phyloP scores from a whole-genome alignment of 176 grass and related monocot genomes.

The Zea luxurians region DNA sequence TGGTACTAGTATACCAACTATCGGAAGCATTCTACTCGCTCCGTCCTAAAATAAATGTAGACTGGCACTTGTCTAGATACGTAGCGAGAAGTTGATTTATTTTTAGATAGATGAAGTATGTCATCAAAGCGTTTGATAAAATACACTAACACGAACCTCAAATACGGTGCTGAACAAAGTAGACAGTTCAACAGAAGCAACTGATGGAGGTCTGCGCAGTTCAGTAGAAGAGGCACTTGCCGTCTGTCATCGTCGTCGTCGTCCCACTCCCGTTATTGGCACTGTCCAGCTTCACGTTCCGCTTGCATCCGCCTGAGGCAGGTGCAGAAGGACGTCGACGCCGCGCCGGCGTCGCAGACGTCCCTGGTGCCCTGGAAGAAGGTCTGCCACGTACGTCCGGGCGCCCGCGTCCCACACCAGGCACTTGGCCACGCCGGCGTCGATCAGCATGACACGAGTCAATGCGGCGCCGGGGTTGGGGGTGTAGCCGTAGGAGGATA shows the following conservation, averaged over 20 bases:
- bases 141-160: conserved; percentile 23
- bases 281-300: conserved; percentile 32
- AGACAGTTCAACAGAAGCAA: not conserved
- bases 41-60: no score
- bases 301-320: conserved; percentile 50
- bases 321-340: conserved; percentile 25
- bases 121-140: not conserved
- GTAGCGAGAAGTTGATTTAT: no score
- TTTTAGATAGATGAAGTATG: no score
- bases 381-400: not conserved
- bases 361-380: conserved; percentile 20
- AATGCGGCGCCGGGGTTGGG: not conserved
- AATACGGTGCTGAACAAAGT: conserved; percentile 29
- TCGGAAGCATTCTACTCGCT: no score
- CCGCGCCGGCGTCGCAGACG: conserved; percentile 38
- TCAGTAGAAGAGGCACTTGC: not conserved
- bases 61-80: no score
- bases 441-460: conserved; percentile 28
- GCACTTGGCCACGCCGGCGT: conserved; percentile 29
- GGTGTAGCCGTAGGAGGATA: conserved; percentile 6
- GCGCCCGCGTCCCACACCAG: conserved; percentile 25
- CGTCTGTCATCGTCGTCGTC: conserved; percentile 6
- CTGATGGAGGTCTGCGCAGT: no score
- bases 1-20: not conserved
- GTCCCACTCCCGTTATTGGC: not conserved